These are phyloP conservation scores for Komagataella phaffii DNA, from an alignment of 805 yeast species.

Conservation along the genomic window DNA sequence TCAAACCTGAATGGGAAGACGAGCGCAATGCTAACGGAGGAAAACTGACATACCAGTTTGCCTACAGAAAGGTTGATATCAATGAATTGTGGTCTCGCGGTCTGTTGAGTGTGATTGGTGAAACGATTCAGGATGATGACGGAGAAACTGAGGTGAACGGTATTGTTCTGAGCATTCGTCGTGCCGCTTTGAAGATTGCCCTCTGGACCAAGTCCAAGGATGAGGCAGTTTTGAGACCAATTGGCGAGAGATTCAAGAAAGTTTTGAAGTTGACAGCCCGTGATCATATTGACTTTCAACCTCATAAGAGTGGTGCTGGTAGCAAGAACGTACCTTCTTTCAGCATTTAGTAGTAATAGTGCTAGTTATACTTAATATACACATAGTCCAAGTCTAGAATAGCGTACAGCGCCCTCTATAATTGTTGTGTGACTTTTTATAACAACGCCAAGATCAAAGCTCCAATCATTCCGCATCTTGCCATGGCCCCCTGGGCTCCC, in stretches of 20 bases:
- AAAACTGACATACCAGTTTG: constrained; percentile 78
- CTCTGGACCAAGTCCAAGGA: constrained; percentile 85
- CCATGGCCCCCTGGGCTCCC: neutral
- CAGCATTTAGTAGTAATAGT: neutral
- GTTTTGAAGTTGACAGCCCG: constrained; percentile 63
- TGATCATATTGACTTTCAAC: constrained; percentile 69
- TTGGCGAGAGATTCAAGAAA: constrained; percentile 81
- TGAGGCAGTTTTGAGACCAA: constrained; percentile 46
- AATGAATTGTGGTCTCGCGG: constrained; percentile 90
- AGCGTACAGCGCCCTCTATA: neutral
- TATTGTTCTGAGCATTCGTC: constrained; percentile 81
- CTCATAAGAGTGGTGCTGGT: constrained; percentile 22
- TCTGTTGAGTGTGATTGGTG: constrained; percentile 85
- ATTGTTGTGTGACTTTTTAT: neutral
- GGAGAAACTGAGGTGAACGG: constrained; percentile 80
- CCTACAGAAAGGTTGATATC: constrained; percentile 45
- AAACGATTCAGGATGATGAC: constrained; percentile 64
- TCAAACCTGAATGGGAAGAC: constrained; percentile 99
- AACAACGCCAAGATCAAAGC: constrained; percentile 1
- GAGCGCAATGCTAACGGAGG: constrained; percentile 80
- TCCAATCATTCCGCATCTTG: neutral
- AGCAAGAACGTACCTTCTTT: neutral
- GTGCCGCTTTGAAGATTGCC: constrained; percentile 70
- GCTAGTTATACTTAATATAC: neutral
- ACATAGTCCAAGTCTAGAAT: neutral